phyloP scores from a whole-genome alignment of 345 rosid genomes.

The Sapria himalayana region DNA sequence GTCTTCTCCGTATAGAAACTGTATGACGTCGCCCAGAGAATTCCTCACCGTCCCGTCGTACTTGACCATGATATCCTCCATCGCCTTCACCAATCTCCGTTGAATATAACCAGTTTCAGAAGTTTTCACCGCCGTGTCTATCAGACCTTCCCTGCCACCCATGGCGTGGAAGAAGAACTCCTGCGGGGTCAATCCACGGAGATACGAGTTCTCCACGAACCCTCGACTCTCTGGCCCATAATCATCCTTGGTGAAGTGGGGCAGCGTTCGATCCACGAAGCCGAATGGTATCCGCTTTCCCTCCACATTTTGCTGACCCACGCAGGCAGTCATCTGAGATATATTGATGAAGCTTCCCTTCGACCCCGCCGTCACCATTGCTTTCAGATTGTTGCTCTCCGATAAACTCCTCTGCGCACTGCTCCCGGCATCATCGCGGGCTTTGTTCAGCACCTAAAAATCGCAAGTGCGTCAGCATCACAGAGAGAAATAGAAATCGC shows the following conservation, averaged over 20 bases:
- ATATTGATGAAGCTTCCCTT: slow-evolving; percentile 97
- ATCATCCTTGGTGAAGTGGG: slow-evolving; percentile 93
- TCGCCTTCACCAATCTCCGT: slow-evolving; percentile 93
- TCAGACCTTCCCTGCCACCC: slow-evolving; percentile 99
- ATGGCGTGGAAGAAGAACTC: slow-evolving; percentile 98
- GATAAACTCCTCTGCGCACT: slow-evolving; percentile 92
- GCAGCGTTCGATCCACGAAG: slow-evolving; percentile 70
- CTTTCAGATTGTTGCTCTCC: slow-evolving; percentile 94
- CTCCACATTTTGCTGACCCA: slow-evolving; percentile 99
- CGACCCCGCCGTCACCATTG: slow-evolving; percentile 99
- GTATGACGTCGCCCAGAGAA: slow-evolving; percentile 91
- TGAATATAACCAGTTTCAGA: slow-evolving; percentile 98
- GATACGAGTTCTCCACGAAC: slow-evolving; percentile 90
- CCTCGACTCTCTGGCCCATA: slow-evolving; percentile 99
- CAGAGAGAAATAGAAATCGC: background rate
- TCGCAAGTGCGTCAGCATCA: slow-evolving; percentile 2
- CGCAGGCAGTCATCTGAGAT: slow-evolving; percentile 99
- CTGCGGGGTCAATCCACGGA: slow-evolving; percentile 95
- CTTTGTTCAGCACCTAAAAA: slow-evolving; percentile 66
- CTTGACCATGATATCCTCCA: slow-evolving; percentile 99
- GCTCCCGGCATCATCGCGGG: slow-evolving; percentile 98
- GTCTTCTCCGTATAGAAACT: slow-evolving; percentile 96
- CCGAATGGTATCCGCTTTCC: slow-evolving; percentile 96
- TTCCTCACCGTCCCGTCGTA: slow-evolving; percentile 97
- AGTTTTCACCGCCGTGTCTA: slow-evolving; percentile 96